phyloP scores from a whole-genome alignment of 176 grass and related monocot species.

The Eremochloa ophiuroides region DNA sequence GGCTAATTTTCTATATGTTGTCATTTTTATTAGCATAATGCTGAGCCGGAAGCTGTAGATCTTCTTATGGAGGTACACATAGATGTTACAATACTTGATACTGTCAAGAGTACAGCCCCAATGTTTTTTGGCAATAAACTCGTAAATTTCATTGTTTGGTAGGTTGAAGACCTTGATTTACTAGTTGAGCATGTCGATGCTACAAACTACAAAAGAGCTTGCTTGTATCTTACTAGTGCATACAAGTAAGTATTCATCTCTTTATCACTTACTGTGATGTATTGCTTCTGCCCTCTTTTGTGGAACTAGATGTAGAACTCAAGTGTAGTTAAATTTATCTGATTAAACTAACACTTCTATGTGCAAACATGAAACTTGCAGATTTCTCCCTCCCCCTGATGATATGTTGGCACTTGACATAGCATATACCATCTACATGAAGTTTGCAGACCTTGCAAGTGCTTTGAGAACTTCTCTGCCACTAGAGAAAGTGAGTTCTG shows the following conservation, averaged over 20 bases:
- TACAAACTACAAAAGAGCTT: constrained; percentile 89
- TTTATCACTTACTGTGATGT: neutral
- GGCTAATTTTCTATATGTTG: neutral
- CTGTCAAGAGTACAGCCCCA: neutral
- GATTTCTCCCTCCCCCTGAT: constrained; percentile 76
- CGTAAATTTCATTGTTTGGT: constrained; percentile 12
- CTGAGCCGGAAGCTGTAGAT: constrained; percentile 96
- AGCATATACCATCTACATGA: constrained; percentile 88
- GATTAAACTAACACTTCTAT: neutral
- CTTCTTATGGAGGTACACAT: constrained; percentile 91
- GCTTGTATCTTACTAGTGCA: constrained; percentile 93
- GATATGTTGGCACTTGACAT: constrained; percentile 88
- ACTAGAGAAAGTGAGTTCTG: constrained; percentile 74
- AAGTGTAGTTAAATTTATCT: neutral
- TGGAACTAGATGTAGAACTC: neutral
- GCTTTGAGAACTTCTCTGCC: constrained; percentile 69
- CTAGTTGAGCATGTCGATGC: constrained; percentile 92
- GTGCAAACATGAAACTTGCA: constrained; percentile 30
- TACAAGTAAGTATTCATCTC: constrained; percentile 43
- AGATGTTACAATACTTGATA: neutral
- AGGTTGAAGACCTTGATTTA: constrained; percentile 99
- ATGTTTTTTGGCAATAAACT: neutral
- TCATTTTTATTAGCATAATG: constrained; percentile 70
- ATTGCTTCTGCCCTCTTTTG: neutral
- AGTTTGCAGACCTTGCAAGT: constrained; percentile 87